These are phyloP conservation scores for Pisolithus orientalis DNA, from an alignment of 768 basidiomycete species.

Conservation along the genomic window DNA sequence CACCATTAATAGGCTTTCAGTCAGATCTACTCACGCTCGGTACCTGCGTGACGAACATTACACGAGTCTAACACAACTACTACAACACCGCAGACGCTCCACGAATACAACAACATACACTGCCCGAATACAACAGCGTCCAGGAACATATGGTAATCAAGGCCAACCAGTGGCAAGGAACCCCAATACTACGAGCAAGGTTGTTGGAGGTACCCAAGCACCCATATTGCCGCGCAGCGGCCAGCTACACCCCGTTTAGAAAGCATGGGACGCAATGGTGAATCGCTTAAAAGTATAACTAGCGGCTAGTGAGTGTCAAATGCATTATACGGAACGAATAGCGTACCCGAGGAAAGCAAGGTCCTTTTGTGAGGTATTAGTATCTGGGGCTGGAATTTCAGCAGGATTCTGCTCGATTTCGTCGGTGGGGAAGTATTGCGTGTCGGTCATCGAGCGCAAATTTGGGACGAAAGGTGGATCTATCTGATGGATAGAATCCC, in stretches of 20 bases:
- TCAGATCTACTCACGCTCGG: too few species aligned
- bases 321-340: not conserved
- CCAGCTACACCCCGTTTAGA: conserved; percentile 22
- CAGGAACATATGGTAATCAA: not conserved
- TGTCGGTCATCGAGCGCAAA: conserved; percentile 87
- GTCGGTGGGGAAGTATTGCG: conserved; percentile 97
- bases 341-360: conserved; percentile 62
- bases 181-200: not conserved
- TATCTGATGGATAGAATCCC: conserved; percentile 80
- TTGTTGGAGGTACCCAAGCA: not conserved
- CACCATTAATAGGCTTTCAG: too few species aligned
- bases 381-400: conserved; percentile 33
- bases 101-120: not conserved
- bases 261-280: conserved; percentile 53
- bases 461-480: conserved; percentile 97
- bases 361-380: conserved; percentile 44
- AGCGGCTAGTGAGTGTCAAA: conserved; percentile 5
- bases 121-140: not conserved
- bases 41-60: too few species aligned
- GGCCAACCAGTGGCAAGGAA: not conserved
- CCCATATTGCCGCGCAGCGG: too few species aligned
- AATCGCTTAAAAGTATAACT: conserved; percentile 82
- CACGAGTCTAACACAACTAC: too few species aligned
- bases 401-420: conserved; percentile 76
- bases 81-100: too few species aligned